phyloP scores from a whole-genome alignment of 257 asterid species.

The Fraxinus anomala region DNA sequence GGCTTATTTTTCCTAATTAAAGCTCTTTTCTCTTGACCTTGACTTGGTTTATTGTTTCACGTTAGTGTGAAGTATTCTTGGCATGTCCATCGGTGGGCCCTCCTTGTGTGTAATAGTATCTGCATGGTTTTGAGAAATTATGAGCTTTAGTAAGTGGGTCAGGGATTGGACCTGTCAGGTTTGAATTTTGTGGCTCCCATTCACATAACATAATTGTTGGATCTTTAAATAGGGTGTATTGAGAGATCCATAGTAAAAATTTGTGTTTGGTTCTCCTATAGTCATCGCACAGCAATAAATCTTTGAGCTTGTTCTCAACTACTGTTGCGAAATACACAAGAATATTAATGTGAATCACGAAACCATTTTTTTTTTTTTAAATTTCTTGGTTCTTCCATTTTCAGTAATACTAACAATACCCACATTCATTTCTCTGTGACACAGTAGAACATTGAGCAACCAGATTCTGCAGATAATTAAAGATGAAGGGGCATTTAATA shows the following conservation, averaged over 20 bases:
- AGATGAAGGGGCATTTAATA: slow-evolving; percentile 82
- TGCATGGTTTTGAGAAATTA: neutral
- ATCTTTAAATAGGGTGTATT: neutral
- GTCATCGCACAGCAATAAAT: neutral
- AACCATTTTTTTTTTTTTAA: neutral
- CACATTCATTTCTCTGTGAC: slow-evolving; percentile 11
- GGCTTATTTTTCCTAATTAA: no score
- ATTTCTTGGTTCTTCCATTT: neutral
- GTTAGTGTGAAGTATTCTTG: no score
- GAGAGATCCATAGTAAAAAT: neutral
- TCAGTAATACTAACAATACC: neutral
- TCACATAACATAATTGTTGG: neutral
- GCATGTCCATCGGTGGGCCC: no score
- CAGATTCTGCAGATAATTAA: slow-evolving; percentile 66
- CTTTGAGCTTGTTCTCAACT: neutral
- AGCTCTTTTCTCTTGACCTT: no score
- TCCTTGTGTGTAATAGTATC: no score
- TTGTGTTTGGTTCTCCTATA: neutral
- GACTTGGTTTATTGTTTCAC: no score
- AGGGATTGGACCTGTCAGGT: neutral
- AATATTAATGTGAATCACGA: neutral
- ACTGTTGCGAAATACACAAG: neutral
- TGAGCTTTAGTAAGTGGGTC: neutral
- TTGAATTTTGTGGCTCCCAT: neutral
- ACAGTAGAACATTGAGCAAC: slow-evolving; percentile 61